Evolutionary conservation across 805 yeast genomes (phyloP).

Genomic region (Cephaloascus fragrans): DNA sequence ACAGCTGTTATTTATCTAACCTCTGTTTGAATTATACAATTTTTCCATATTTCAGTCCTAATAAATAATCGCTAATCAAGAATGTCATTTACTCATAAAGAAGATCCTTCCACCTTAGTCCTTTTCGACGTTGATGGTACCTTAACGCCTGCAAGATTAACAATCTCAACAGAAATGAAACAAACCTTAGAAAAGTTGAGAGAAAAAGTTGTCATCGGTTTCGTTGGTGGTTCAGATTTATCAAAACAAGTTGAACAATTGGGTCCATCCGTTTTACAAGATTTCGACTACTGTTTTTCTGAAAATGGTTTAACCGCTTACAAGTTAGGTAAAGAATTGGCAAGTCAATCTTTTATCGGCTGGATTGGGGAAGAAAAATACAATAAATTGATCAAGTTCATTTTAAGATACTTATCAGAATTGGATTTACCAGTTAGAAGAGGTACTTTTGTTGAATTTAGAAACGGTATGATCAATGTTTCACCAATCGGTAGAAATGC

Average conservation of each 20-base stretch:
- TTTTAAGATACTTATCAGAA: constrained; percentile 74
- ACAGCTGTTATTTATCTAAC: no score
- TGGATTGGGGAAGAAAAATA: constrained; percentile 96
- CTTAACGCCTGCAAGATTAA: constrained; percentile 91
- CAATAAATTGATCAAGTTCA: constrained; percentile 79
- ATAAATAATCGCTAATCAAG: no score
- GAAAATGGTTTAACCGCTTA: constrained; percentile 98
- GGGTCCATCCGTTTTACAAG: constrained; percentile 64
- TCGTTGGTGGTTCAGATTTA: constrained; percentile 96
- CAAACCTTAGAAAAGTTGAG: constrained; percentile 64
- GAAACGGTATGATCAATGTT: constrained; percentile 98
- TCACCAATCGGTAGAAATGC: constrained; percentile 99
- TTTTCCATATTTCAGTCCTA: no score
- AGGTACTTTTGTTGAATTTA: constrained; percentile 97
- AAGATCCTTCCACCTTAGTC: constrained; percentile 79
- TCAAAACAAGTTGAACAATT: constrained; percentile 93
- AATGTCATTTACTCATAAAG: constrained; percentile 62
- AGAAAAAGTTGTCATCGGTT: constrained; percentile 90
- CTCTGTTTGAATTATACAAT: no score
- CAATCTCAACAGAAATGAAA: constrained; percentile 68
- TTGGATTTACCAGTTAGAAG: constrained; percentile 93
- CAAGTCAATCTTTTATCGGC: constrained; percentile 86
- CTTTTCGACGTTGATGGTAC: constrained; percentile 98
- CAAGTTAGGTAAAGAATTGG: constrained; percentile 79
- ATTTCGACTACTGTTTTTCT: constrained; percentile 92